phyloP scores from a whole-genome alignment of 495 filamentous ascomycete species.

The Sporormia fimetaria region DNA sequence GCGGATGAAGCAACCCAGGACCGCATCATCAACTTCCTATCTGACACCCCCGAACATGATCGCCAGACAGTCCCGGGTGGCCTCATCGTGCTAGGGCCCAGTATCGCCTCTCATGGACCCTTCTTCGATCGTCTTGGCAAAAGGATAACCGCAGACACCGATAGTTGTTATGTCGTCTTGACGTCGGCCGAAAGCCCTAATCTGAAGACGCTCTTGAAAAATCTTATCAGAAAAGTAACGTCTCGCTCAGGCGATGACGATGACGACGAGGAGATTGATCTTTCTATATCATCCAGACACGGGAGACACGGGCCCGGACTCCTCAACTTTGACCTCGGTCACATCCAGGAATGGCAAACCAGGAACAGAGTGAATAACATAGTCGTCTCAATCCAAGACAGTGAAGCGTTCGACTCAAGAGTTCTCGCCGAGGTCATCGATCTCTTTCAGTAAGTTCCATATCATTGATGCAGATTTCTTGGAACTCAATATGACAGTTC shows the following conservation, averaged over 20 bases:
- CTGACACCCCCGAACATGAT: conserved; percentile 10
- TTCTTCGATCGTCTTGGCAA: conserved; percentile 59
- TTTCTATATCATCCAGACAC: conserved; percentile 2
- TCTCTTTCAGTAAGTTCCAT: conserved; percentile 56
- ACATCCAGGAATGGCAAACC: conserved; percentile 56
- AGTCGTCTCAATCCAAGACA: conserved; percentile 74
- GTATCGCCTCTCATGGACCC: conserved; percentile 63
- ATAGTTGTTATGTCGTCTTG: conserved; percentile 49
- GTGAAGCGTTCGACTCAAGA: conserved; percentile 78
- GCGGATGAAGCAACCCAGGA: conserved; percentile 50
- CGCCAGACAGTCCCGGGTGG: conserved; percentile 55
- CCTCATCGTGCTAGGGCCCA: conserved; percentile 77
- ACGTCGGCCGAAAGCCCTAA: conserved; percentile 70
- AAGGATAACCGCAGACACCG: conserved; percentile 38
- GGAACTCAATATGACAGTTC: conserved; percentile 42
- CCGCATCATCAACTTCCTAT: conserved; percentile 56
- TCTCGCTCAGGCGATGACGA: conserved; percentile 41
- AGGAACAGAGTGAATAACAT: conserved; percentile 47
- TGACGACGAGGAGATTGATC: conserved; percentile 29
- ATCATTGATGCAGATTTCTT: background rate
- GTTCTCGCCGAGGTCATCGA: conserved; percentile 67
- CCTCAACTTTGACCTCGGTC: conserved; percentile 83
- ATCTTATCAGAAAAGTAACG: conserved; percentile 65
- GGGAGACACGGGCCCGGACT: conserved; percentile 52
- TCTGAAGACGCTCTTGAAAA: conserved; percentile 71